Base-by-base conservation (phyloP, 2,329 filamentous ascomycete species). In the Septoria petroselini region DNA sequence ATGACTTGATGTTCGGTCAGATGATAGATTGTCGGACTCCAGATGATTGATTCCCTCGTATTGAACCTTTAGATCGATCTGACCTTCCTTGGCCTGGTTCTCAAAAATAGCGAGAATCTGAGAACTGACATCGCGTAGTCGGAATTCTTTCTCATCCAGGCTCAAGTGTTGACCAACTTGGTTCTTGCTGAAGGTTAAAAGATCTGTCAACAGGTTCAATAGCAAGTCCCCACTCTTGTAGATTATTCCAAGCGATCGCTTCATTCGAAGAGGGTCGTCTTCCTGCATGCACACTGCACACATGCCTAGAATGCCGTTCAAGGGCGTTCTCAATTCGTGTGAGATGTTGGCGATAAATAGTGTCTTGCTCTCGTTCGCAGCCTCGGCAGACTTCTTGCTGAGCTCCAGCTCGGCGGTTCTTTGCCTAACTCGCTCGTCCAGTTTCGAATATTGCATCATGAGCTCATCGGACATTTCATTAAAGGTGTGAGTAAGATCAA, bases 331-430 rank as follows among this genome's bases (percentile, higher is more conserved):
- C 29, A 98, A 76, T 68, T 97, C 83, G 59, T 86, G 83, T 1
- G 79, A 83, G 42, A 97, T 95, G 62, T 97, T 97, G 14, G 93
- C 93, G 56, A 98, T 94, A 72, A 97, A 97, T 7, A 97, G 76
- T 0, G 93, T 97, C 72, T 98, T 98, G 76, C 88, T 94, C 70
- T 95, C 88, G 62, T 95, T 96, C 3, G 91, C 91, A n/a, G 88
- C 86, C 68, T 95, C 91, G 1, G 91, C 91, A 1, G 89, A 88
- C 71, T 89, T 88, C 68, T 95, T 95, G 72, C 86, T 94, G 54
- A 88, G 81, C 64, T 95, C 89, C 0, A 96, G 75, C 68, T 96
- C 87, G 29, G 81, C 81, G 0, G 91, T 96, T 48, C 91, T 79
- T 66, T 91, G 83, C 5, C 81, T 81, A 1, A 96, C 91, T 60